A percentile compares a stretch with the other conserved stretches of the same genome.
These are phyloP conservation scores for Ambrosia hybrid DNA, from an alignment of 140 eudicot species.

Conservation along the genomic window DNA sequence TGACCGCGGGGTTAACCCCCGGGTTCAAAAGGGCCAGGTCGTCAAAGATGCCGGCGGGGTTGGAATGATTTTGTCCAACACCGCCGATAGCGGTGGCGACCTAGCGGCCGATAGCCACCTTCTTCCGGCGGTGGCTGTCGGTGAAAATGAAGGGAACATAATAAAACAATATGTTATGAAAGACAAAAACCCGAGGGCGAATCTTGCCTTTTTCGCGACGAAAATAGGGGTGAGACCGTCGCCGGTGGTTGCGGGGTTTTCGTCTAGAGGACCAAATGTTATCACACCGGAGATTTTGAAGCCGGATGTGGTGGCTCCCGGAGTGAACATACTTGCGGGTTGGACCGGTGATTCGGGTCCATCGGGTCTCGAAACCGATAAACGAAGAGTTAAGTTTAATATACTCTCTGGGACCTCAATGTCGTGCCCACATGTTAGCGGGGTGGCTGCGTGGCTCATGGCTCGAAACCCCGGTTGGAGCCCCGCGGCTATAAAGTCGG, in stretches of 20 bases:
- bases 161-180: conserved; percentile 58
- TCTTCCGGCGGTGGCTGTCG: conserved; percentile 83
- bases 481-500: conserved; percentile 89
- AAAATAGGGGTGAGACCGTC: conserved; percentile 65
- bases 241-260: conserved; percentile 90
- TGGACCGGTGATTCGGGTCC: conserved; percentile 81
- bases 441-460: conserved; percentile 76
- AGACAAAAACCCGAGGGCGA: conserved; percentile 48
- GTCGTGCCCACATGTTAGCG: conserved; percentile 98
- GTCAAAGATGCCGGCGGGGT: conserved; percentile 90
- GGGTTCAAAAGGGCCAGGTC: conserved; percentile 93
- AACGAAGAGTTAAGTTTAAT: conserved; percentile 67
- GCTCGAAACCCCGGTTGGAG: conserved; percentile 87
- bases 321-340: conserved; percentile 93
- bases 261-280: conserved; percentile 84
- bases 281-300: conserved; percentile 68
- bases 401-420: conserved; percentile 89
- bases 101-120: conserved; percentile 88
- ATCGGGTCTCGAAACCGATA: conserved; percentile 65
- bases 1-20: conserved; percentile 82
- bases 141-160: conserved; percentile 58
- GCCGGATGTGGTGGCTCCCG: conserved; percentile 90
- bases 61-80: conserved; percentile 84
- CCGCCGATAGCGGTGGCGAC: conserved; percentile 87
- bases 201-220: conserved; percentile 67